Conservation (phyloP, 768 basidiomycete genomes). For the Suillus plorans region DNA sequence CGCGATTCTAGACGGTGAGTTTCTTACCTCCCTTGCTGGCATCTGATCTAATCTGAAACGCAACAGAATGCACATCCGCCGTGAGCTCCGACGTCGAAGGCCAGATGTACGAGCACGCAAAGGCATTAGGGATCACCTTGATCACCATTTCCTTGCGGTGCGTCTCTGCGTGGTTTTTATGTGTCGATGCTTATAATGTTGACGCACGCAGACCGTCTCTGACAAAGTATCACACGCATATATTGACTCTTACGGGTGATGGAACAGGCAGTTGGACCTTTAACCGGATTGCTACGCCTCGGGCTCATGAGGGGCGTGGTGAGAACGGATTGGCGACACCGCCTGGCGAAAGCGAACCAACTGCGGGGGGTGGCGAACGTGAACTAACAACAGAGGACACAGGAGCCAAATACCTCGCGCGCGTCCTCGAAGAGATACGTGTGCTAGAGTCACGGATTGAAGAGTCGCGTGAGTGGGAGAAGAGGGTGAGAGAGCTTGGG, state of each 20-base stretch:
- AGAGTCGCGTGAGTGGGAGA: constrained; percentile 26
- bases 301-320: not conserved
- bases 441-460: constrained; percentile 22
- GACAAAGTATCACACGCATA: constrained; percentile 85
- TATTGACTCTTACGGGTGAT: constrained; percentile 78
- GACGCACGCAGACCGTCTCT: constrained; percentile 69
- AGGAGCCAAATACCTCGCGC: constrained; percentile 19
- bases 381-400: not conserved
- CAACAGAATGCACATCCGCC: constrained; percentile 87
- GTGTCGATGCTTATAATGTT: not conserved
- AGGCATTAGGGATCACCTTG: constrained; percentile 84
- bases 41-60: constrained; percentile 48
- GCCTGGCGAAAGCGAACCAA: not conserved
- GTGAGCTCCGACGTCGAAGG: constrained; percentile 97
- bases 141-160: constrained; percentile 90
- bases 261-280: constrained; percentile 71
- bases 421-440: constrained; percentile 28
- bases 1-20: constrained; percentile 63
- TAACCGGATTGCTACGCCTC: constrained; percentile 46
- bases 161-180: constrained; percentile 12
- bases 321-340: not conserved
- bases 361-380: not conserved
- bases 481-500: constrained; percentile 24
- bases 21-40: not conserved
- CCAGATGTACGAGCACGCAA: constrained; percentile 91